Evolutionary conservation across 2,329 filamentous ascomycete species (phyloP), one percentile per base, ranked within the genome.

Genomic region (Aphanoascus verrucosus): DNA sequence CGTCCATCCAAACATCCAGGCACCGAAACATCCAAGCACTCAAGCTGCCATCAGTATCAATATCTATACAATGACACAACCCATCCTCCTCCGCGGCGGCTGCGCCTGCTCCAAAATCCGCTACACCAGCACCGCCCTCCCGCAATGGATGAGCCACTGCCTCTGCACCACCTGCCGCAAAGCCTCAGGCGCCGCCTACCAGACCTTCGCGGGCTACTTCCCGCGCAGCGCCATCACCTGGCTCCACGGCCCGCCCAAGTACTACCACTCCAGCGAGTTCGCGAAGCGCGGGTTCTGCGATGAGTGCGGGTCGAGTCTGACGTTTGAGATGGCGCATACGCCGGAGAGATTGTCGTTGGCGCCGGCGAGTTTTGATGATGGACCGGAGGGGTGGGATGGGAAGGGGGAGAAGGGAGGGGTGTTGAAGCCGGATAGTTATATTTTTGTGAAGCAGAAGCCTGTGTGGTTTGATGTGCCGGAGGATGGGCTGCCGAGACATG

Each of bases 131-230:
- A 67, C 65, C 12, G 57, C 56, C 1, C 59, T 65, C 0, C 72
- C 74, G 0, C 61, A 58, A 11, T 55, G 61, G 20, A 61, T 74
- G 28, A 66, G 64, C 15, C 62, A 71, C 53, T 78, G 75, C 61
- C 69, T 77, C 60, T 78, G 76, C 59, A 63, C 61, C n/a, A 70
- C 69, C 40, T 79, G 76, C 57, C 73, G 74, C 54, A 72, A 73
- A 59, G 56, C 75, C 38, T 72, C 74, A 1, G 74, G 75, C 11
- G 70, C 68, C 2, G 69, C 69, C 1, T 77, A 68, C 54, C 63
- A 76, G 35, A 65, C 70, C 2, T 77, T 74, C 56, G 64, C 66
- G 6, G 55, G 64, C 3, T 28, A 28, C 7, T 69, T 77, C 40
- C 62, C 67, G 0, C 56, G 55, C 37, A 53, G 59, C 6, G 56